A percentile compares a stretch with the other conserved stretches of the same genome.
Conservation (phyloP, 179 eudicot genomes). For the Amaranthus tricolor region DNA sequence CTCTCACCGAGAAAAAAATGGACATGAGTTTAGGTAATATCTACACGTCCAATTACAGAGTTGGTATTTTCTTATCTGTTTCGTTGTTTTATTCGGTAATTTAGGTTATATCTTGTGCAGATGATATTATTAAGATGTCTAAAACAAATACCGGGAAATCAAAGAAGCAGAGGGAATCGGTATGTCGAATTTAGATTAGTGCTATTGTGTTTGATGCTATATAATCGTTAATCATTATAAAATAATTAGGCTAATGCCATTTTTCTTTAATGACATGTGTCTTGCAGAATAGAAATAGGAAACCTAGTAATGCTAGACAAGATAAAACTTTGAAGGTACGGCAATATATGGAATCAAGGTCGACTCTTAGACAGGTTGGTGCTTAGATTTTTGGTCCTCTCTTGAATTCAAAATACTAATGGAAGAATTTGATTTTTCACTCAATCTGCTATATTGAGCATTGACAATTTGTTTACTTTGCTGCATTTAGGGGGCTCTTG, state of each 20-base stretch:
- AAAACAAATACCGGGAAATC: slow-evolving; percentile 43
- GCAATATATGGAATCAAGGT: slow-evolving; percentile 70
- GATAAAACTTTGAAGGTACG: slow-evolving; percentile 55
- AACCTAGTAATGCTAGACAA: slow-evolving; percentile 40
- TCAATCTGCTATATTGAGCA: background rate
- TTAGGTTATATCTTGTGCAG: slow-evolving; percentile 31
- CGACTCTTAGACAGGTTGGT: slow-evolving; percentile 79
- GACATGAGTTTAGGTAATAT: slow-evolving; percentile 78
- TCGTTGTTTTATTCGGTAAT: background rate
- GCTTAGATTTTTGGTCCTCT: background rate
- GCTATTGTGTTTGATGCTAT: slow-evolving; percentile 6
- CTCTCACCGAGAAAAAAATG: slow-evolving; percentile 94
- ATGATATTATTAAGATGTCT: slow-evolving; percentile 94
- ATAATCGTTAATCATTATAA: background rate
- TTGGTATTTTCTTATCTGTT: background rate
- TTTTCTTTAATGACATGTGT: background rate
- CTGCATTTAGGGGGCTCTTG: slow-evolving; percentile 64
- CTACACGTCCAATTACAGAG: background rate
- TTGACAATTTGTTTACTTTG: background rate
- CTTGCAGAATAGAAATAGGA: slow-evolving; percentile 60
- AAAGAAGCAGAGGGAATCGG: slow-evolving; percentile 61
- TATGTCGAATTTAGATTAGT: slow-evolving; percentile 27
- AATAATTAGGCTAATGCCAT: background rate
- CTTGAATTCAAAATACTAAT: background rate
- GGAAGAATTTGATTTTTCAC: background rate